Base-by-base conservation (phyloP, 75 land plant genomes). In the Pinus taeda region DNA sequence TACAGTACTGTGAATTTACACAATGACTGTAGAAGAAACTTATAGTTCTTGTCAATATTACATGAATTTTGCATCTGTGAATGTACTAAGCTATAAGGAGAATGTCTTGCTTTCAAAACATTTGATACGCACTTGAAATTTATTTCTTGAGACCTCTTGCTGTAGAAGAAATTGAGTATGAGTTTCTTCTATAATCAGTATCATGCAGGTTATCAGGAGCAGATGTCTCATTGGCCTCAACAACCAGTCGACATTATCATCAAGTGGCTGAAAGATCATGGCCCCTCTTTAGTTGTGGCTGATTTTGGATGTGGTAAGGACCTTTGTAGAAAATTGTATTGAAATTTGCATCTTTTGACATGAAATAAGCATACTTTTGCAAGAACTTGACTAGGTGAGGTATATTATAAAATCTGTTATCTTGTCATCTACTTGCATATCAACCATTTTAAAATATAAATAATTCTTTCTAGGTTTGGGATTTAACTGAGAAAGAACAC, bases 301-400 rank as follows among this genome's bases (percentile, higher is more conserved):
- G 99, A 97, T 88, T 97, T 95, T 89, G 99, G 99, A 29, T 97
- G 99, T 83, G 99, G 99, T 97, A 76, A 87, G 87, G 42, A 37
- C 29, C 59, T 79, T 55, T 56, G 14, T 45, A n/a, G 42, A 20
- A 53, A 42, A n/a, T 29, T 62, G 15, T 24, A 26, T 22, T 22
- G 8, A 22, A 62, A 15, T 24, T 26, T 24, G 65, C 14, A 2
- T n/a, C 11, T 49, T 45, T 45, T 49, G 55, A 49, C 55, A 9
- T 49, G 55, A 49, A 49, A 49, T 39, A 49, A 49, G 53, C 55
- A 9, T 49, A 49, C 12, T 49, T 9, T 49, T 49, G 55, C 11
- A 11, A 9, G 55, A 2, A 39, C 21, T 17, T 30, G 69, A 30
- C n/a, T 36, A 36, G 49, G 11, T 39, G n/a, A 69, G 3, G n/a